Evolutionary conservation across 768 basidiomycete species (phyloP), one percentile per base, ranked within the genome.

Genomic region (Termitomyces sp.): DNA sequence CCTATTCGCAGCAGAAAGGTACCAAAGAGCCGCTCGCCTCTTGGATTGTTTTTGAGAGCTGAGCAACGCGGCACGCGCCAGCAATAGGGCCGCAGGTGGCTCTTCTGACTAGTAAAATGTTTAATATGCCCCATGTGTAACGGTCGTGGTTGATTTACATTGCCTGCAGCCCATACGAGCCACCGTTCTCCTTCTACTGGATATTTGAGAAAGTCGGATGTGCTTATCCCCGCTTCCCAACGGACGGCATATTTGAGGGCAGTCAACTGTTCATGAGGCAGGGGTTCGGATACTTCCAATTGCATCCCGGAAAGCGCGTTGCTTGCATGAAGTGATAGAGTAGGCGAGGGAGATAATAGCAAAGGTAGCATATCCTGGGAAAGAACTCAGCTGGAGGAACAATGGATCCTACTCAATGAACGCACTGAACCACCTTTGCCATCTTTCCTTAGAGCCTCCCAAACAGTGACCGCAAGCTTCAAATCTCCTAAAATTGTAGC

Each of bases 401-500:
- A 3, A 42, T 10, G 15, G 31, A 51, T 38, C 32, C 15, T 32
- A 31, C 6, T 42, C 43, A 3, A 47, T 32, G 9, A 34, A 79
- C 86, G 65, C 73, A 96, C 94, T 34, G 89, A 91, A 47, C 96
- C 96, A 40, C 88, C 87, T 69, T 92, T 94, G 47, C 84, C 84
- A 62, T 98, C 96, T 70, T 94, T 94, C 53, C 92, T 80, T 38
- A 94, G 70, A 4, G 87, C 79, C 70, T 98, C 97, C 91, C 96
- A 98, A 3, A 95, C 85, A 8, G 76, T 74, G 3, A 83, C 78
- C 0, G 96, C 96, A 37, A 96, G 80, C 66, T 92, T 94, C 71
- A 87, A 86, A 73, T 99, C 97, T 3, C 94, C 91, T 2, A 98
- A 75, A 61, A 96, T 85, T 20, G 97, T 97, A 9, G 94, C 88